A percentile compares a stretch with the other conserved stretches of the same genome.
Conservation (phyloP, 768 basidiomycete species). For the Hirschioporus abietinus region DNA sequence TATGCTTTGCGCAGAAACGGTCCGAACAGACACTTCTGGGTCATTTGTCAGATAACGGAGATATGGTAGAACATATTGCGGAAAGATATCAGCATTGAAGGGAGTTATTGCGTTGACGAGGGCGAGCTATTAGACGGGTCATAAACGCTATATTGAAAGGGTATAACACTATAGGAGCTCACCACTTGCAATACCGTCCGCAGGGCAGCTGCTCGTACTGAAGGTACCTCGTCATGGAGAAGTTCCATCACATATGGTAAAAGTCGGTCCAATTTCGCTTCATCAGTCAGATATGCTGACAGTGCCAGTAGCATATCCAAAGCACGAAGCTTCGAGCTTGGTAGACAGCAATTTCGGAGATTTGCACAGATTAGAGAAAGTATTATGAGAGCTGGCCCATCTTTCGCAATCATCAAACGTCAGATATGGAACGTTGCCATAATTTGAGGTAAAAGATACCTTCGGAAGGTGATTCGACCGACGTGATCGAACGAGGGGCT, state of each 20-base stretch:
- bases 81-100: constrained; percentile 66
- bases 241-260: constrained; percentile 89
- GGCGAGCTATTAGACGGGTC: constrained; percentile 37
- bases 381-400: constrained; percentile 86
- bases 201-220: constrained; percentile 76
- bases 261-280: constrained; percentile 91
- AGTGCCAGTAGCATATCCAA: constrained; percentile 85
- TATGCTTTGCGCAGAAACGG: constrained; percentile 80
- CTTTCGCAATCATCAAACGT: constrained; percentile 32
- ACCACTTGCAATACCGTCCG: constrained; percentile 82
- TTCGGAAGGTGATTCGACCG: constrained; percentile 1
- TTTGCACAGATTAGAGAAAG: constrained; percentile 85
- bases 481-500: neutral
- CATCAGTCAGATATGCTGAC: constrained; percentile 79
- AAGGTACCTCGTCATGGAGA: constrained; percentile 76
- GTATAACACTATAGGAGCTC: constrained; percentile 25
- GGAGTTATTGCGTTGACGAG: constrained; percentile 68
- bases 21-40: constrained; percentile 75
- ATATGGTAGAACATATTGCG: constrained; percentile 94
- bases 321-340: constrained; percentile 80
- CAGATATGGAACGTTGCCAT: neutral
- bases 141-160: constrained; percentile 2
- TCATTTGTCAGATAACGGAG: constrained; percentile 79
- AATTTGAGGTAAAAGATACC: neutral
- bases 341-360: constrained; percentile 79